Evolutionary conservation across 768 basidiomycete genomes (phyloP), one percentile per base, ranked within the genome.

Genomic region (Pisolithus albus): DNA sequence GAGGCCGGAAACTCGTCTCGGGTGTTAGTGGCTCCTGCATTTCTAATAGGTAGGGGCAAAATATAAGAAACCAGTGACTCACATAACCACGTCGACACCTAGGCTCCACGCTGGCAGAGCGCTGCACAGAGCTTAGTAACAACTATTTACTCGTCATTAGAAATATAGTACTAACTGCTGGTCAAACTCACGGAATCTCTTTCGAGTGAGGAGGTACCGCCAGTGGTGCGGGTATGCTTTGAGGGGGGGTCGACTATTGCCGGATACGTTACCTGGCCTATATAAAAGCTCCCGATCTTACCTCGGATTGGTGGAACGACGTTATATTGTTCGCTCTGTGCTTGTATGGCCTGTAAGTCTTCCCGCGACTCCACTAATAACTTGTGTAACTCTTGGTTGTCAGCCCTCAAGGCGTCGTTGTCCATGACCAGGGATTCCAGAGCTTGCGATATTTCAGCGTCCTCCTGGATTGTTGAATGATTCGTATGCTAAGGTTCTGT

Each of bases 401-500:
- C 90, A 18, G 80, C 82, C 65, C 88, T 89, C 48, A 94, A 70
- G 23, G 75, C 75, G 57, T 93, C 88, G 59, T 92, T 95, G 59
- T 90, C 88, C 32, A 83, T 80, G 7, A 93, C 91, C 28, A 95
- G 74, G n/a, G 84, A 82, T 63, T 92, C 90, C 13, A 96, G 70
- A 11, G 92, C 82, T 49, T 75, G 71, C 32, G 76, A 81, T 16
- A 89, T 69, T 59, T 88, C 86, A 15, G 76, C 66, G 49, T 83
- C 75, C 45, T 82, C 81, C 10, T 60, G 56, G 18, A 59, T 50
- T 19, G 55, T 23, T 32, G 75, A 65, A 46, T 69, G 61, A 23
- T 72, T 68, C 18, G 72, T 53, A 66, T 78, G 68, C 75, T 75
- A 51, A 50, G 46, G 42, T 34, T 26, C 39, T 47, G 43, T 56